These are phyloP conservation scores for Fusarium sp. DNA, from an alignment of 2,329 filamentous ascomycete genomes.

Conservation along the genomic window DNA sequence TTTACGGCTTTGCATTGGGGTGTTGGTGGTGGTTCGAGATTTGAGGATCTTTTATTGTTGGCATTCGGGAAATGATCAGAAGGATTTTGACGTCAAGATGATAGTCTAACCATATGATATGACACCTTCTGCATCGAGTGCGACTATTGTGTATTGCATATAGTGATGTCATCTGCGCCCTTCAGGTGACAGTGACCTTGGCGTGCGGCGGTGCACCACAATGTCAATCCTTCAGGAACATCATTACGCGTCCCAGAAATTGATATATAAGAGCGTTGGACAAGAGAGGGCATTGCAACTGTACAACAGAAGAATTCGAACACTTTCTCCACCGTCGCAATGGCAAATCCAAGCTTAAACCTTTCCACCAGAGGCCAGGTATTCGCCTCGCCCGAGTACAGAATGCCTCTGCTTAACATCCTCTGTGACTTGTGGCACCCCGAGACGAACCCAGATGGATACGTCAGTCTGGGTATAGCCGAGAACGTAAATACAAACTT, in stretches of 20 bases:
- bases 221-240: neutral
- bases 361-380: neutral
- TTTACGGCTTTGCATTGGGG: neutral
- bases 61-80: neutral
- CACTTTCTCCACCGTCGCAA: neutral
- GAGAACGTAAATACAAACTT: neutral
- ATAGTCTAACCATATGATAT: neutral
- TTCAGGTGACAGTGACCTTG: neutral
- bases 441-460: neutral
- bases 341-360: rapidly evolving
- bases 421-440: neutral
- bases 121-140: rapidly evolving
- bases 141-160: neutral
- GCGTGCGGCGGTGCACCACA: neutral
- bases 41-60: slow-evolving; percentile 4
- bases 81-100: too few relatives aligned
- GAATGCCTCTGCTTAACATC: neutral
- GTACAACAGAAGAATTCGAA: too few relatives aligned
- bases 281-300: rapidly evolving
- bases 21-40: rapidly evolving
- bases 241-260: neutral
- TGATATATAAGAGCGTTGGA: neutral
- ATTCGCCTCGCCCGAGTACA: neutral
- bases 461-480: neutral
- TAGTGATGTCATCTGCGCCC: neutral